Evolutionary conservation across 805 yeast species (phyloP).

Genomic region (Candida orba): DNA sequence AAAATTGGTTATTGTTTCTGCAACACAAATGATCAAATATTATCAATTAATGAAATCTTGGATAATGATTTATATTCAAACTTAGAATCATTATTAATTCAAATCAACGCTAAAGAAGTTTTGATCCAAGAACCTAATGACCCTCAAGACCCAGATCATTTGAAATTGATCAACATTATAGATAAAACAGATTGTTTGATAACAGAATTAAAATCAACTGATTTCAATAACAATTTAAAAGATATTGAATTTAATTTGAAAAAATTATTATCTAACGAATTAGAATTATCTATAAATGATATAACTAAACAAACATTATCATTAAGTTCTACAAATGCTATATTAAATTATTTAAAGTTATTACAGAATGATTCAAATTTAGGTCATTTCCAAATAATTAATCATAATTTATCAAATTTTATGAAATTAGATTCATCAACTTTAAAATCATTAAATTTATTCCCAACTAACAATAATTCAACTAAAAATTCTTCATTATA

Average conservation of each 20-base stretch:
- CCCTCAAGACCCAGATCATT: conserved; percentile 43
- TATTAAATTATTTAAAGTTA: conserved; percentile 61
- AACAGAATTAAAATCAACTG: conserved; percentile 49
- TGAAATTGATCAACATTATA: conserved; percentile 62
- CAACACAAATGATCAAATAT: conserved; percentile 57
- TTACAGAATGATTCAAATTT: conserved; percentile 47
- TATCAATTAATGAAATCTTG: conserved; percentile 71
- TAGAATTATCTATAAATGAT: conserved; percentile 49
- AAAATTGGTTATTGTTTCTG: conserved; percentile 74
- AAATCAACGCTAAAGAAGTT: conserved; percentile 83
- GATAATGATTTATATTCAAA: conserved; percentile 88
- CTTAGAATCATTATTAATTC: conserved; percentile 79
- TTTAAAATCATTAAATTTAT: conserved; percentile 76
- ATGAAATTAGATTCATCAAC: conserved; percentile 93
- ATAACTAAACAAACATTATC: conserved; percentile 43
- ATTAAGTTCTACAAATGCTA: conserved; percentile 58
- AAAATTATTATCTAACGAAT: conserved; percentile 56
- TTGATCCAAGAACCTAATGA: conserved; percentile 41
- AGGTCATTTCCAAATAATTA: conserved; percentile 49
- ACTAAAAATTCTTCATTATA: conserved; percentile 53
- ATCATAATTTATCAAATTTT: conserved; percentile 67
- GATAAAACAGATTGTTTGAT: conserved; percentile 73
- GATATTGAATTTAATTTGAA: conserved; percentile 73
- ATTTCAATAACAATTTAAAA: conserved; percentile 42
- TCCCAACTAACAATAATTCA: conserved; percentile 45